Evolutionary conservation across 2,329 filamentous ascomycete genomes (phyloP).

Genomic region (Cytospora leucostoma): DNA sequence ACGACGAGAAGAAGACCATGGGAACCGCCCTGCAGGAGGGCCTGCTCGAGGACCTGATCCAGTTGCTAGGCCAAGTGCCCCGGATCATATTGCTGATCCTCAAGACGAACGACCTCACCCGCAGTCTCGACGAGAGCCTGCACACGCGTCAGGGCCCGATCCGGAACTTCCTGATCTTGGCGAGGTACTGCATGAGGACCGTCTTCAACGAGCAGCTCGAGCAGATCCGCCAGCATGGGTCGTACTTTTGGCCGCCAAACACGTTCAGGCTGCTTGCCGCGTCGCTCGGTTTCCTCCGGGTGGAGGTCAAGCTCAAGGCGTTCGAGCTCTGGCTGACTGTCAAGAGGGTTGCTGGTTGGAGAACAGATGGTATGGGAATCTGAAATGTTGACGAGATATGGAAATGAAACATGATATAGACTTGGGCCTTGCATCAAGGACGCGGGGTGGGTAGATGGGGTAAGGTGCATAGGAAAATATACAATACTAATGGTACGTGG

Average conservation of each 20-base stretch:
- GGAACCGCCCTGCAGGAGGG: slow-evolving; percentile 82
- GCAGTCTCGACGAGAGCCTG: slow-evolving; percentile 88
- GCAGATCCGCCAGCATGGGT: slow-evolving; percentile 53
- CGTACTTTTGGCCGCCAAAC: slow-evolving; percentile 61
- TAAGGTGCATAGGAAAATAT: background rate
- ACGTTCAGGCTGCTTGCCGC: slow-evolving; percentile 55
- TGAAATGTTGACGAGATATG: slow-evolving; percentile 2
- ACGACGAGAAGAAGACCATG: slow-evolving; percentile 83
- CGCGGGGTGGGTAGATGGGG: slow-evolving; percentile 19
- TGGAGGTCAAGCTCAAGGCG: slow-evolving; percentile 62
- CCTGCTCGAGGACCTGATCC: slow-evolving; percentile 83
- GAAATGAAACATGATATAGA: slow-evolving; percentile 25
- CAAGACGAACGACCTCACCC: slow-evolving; percentile 96
- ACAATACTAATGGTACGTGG: background rate
- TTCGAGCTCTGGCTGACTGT: slow-evolving; percentile 64
- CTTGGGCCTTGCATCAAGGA: slow-evolving; percentile 18
- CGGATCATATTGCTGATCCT: slow-evolving; percentile 91
- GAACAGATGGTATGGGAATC: slow-evolving; percentile 17
- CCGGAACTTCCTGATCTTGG: slow-evolving; percentile 67
- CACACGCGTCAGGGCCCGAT: slow-evolving; percentile 71
- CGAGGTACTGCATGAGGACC: slow-evolving; percentile 66
- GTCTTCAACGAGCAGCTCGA: slow-evolving; percentile 67
- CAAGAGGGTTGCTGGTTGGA: slow-evolving; percentile 49
- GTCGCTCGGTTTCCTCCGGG: slow-evolving; percentile 59
- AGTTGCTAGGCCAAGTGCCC: slow-evolving; percentile 84